These are phyloP conservation scores for Monosporascus sp. DNA, from an alignment of 2,329 filamentous ascomycete genomes.

Conservation along the genomic window DNA sequence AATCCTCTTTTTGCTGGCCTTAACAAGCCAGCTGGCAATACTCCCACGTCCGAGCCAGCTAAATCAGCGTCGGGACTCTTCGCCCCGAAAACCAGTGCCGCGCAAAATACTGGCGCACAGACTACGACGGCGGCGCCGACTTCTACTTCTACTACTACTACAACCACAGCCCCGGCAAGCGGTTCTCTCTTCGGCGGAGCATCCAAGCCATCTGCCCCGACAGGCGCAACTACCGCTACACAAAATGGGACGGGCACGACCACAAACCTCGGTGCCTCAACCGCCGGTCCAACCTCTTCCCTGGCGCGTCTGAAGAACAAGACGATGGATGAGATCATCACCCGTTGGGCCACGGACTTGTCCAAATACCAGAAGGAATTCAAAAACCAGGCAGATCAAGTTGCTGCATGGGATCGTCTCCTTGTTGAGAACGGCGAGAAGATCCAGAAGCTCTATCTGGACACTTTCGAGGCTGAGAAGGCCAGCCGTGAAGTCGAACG, in stretches of 20 bases:
- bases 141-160: conserved; percentile 19
- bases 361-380: conserved; percentile 97
- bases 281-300: conserved; percentile 73
- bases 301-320: conserved; percentile 94
- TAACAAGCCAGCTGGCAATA: conserved; percentile 14
- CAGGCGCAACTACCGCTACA: conserved; percentile 23
- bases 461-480: conserved; percentile 88
- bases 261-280: conserved; percentile 62
- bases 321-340: conserved; percentile 98
- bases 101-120: conserved; percentile 20
- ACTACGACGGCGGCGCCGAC: conserved; percentile 21
- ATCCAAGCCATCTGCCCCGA: conserved; percentile 25
- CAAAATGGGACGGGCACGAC: conserved; percentile 15
- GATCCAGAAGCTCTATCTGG: conserved; percentile 87
- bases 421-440: conserved; percentile 92
- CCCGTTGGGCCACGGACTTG: conserved; percentile 90
- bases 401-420: conserved; percentile 86
- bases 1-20: conserved; percentile 14
- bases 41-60: conserved; percentile 22
- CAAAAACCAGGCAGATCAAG: conserved; percentile 80
- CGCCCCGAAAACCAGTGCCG: conserved; percentile 19
- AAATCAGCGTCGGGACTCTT: conserved; percentile 25
- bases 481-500: conserved; percentile 92
- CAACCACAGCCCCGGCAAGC: conserved; percentile 26
- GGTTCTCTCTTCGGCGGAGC: conserved; percentile 25